phyloP scores from a whole-genome alignment of 2,329 filamentous ascomycete genomes.

The Stagonosporopsis rhizophila region DNA sequence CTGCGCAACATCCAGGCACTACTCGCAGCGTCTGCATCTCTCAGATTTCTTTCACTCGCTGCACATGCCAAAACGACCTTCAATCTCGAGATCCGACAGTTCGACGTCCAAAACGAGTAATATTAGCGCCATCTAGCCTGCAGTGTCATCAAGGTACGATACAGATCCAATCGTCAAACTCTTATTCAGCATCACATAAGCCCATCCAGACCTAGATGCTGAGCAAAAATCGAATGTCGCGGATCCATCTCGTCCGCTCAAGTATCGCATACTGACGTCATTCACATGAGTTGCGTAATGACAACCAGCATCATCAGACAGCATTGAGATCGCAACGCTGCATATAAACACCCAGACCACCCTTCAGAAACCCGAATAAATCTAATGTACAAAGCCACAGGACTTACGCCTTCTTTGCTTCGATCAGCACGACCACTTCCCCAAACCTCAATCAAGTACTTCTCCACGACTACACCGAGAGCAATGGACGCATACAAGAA shows the following conservation, averaged over 20 bases:
- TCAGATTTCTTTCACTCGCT: slow-evolving; percentile 13
- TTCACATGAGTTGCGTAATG: slow-evolving; percentile 12
- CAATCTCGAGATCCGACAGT: not conserved
- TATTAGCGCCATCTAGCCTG: slow-evolving; percentile 4
- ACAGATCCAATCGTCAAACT: not conserved
- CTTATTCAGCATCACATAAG: slow-evolving; percentile 7
- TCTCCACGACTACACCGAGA: slow-evolving; percentile 13
- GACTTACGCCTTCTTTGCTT: slow-evolving; percentile 3
- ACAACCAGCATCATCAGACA: not conserved
- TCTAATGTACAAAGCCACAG: slow-evolving; percentile 12
- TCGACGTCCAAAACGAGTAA: not conserved
- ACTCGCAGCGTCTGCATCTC: slow-evolving; percentile 21
- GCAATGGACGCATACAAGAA: slow-evolving; percentile 35
- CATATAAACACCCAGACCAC: not conserved
- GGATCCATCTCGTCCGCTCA: not conserved
- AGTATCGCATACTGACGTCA: slow-evolving; percentile 17
- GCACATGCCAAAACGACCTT: not conserved
- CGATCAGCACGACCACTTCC: slow-evolving; percentile 5
- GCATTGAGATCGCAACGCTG: not conserved
- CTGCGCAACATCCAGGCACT: slow-evolving; percentile 15
- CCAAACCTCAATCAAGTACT: not conserved
- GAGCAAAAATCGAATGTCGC: not conserved
- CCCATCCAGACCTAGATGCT: not conserved
- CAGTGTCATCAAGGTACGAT: slow-evolving; percentile 17
- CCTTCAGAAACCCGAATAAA: not conserved